Conservation (phyloP, 495 filamentous ascomycete species). For the Neurospora sp. region DNA sequence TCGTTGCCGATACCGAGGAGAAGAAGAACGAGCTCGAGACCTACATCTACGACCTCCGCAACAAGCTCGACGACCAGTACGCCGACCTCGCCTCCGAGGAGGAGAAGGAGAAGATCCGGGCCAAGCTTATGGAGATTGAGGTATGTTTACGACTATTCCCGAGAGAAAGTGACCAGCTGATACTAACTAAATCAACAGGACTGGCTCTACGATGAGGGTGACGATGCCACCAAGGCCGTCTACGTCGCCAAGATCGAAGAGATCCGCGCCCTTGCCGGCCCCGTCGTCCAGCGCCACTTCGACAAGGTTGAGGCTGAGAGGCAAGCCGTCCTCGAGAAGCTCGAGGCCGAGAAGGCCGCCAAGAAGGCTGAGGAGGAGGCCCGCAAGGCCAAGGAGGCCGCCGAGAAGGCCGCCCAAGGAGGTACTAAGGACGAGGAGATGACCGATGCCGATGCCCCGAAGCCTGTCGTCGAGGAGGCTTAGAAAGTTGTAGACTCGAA, state of each 20-base stretch:
- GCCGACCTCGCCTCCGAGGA: conserved; percentile 81
- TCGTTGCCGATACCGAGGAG: conserved; percentile 95
- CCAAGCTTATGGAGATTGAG: conserved; percentile 73
- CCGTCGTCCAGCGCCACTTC: conserved; percentile 87
- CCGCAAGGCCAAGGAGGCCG: conserved; percentile 33
- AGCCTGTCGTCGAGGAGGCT: conserved; percentile 33
- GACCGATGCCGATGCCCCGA: conserved; percentile 43
- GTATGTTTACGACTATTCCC: conserved; percentile 40
- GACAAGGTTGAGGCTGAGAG: conserved; percentile 90
- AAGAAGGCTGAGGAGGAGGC: conserved; percentile 64
- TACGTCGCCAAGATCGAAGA: conserved; percentile 95
- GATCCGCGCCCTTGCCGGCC: conserved; percentile 80
- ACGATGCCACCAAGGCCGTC: conserved; percentile 85
- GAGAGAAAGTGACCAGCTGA: not conserved
- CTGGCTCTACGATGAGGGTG: conserved; percentile 97
- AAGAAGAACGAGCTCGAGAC: conserved; percentile 99
- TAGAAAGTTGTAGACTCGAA: not conserved
- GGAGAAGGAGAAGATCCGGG: conserved; percentile 76
- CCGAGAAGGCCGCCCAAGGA: conserved; percentile 25
- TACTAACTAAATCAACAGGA: conserved; percentile 46
- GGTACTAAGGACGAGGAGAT: conserved; percentile 44
- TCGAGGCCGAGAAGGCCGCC: conserved; percentile 75
- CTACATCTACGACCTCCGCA: conserved; percentile 90
- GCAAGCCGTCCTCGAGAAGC: conserved; percentile 58
- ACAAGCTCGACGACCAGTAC: conserved; percentile 88